Conservation (phyloP, 352 stramenopile species). For the Elongisporangium senticosum region DNA sequence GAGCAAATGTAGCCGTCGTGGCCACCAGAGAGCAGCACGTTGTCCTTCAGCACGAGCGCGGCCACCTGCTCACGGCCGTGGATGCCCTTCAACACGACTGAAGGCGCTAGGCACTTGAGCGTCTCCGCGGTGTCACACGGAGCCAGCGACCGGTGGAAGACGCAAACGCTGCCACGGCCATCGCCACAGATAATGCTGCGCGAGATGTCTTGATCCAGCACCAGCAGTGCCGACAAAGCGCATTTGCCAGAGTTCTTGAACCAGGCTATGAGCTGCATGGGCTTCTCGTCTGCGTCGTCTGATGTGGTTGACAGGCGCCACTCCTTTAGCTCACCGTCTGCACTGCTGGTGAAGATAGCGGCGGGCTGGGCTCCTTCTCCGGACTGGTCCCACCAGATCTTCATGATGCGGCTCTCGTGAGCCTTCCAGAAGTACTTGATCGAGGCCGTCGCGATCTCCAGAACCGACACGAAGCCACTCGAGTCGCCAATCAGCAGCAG, state of each 20-base stretch:
- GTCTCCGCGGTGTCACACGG: not conserved
- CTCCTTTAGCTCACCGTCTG: slow-evolving; percentile 54
- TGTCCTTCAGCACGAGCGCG: slow-evolving; percentile 34
- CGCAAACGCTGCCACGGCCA: slow-evolving; percentile 61
- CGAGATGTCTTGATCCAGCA: slow-evolving; percentile 32
- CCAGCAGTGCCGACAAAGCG: slow-evolving; percentile 37
- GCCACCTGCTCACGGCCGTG: slow-evolving; percentile 71
- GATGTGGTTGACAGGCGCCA: slow-evolving; percentile 28
- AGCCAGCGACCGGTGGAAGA: slow-evolving; percentile 37
- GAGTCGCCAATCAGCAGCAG: slow-evolving; percentile 56
- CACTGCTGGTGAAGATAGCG: slow-evolving; percentile 57
- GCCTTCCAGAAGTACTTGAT: slow-evolving; percentile 40
- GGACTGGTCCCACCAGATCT: slow-evolving; percentile 54
- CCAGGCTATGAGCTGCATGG: slow-evolving; percentile 30
- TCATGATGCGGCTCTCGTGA: slow-evolving; percentile 58
- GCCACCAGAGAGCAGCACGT: slow-evolving; percentile 57
- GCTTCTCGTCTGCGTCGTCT: not conserved
- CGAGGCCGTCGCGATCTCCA: slow-evolving; percentile 30
- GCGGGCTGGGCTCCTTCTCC: slow-evolving; percentile 10
- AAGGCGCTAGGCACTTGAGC: slow-evolving; percentile 8
- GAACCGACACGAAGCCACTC: slow-evolving; percentile 35
- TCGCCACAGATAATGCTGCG: slow-evolving; percentile 70
- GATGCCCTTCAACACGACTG: slow-evolving; percentile 34
- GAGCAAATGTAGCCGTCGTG: slow-evolving; percentile 82
- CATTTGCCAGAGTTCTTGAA: slow-evolving; percentile 61